Conservation (phyloP, 345 rosid genomes). For the Populus ilicifolia region DNA sequence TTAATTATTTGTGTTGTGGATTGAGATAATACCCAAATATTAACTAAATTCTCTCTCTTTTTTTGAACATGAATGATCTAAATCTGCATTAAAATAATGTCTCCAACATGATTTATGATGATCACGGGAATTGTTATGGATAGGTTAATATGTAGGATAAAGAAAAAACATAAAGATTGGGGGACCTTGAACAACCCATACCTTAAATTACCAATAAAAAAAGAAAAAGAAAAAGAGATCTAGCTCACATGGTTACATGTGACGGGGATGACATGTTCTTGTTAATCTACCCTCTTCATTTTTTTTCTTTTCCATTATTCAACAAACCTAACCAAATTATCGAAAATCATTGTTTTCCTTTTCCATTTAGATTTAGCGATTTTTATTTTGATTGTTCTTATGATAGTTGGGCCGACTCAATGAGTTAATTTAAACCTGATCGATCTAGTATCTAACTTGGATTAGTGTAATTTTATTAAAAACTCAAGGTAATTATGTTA, state of each 20-base stretch:
- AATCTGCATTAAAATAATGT: neutral
- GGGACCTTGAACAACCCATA: constrained; percentile 56
- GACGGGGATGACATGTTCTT: constrained; percentile 28
- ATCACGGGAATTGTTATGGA: neutral
- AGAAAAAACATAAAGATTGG: constrained; percentile 23
- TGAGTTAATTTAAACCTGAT: too few species aligned
- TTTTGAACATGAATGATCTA: neutral
- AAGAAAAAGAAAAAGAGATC: constrained; percentile 22
- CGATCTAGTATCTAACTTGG: accelerated
- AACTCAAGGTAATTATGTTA: too few species aligned
- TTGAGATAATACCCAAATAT: too few species aligned
- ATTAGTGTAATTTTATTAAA: too few species aligned
- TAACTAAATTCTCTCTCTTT: too few species aligned
- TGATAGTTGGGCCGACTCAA: too few species aligned
- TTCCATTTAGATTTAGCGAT: too few species aligned
- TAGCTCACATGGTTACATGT: constrained; percentile 44
- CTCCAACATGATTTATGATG: constrained; percentile 14
- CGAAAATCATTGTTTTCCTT: too few species aligned
- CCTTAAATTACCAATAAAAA: constrained; percentile 31
- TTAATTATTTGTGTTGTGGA: too few species aligned
- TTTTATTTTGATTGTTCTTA: too few species aligned
- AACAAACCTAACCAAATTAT: too few species aligned
- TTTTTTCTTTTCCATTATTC: neutral
- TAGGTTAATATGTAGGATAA: constrained; percentile 21
- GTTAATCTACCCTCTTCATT: neutral